Percentiles rank a stretch among this genome's conserved stretches.
These are phyloP conservation scores for Heterobasidion irregulare DNA, from an alignment of 1,284 basidiomycete species.

Conservation along the genomic window DNA sequence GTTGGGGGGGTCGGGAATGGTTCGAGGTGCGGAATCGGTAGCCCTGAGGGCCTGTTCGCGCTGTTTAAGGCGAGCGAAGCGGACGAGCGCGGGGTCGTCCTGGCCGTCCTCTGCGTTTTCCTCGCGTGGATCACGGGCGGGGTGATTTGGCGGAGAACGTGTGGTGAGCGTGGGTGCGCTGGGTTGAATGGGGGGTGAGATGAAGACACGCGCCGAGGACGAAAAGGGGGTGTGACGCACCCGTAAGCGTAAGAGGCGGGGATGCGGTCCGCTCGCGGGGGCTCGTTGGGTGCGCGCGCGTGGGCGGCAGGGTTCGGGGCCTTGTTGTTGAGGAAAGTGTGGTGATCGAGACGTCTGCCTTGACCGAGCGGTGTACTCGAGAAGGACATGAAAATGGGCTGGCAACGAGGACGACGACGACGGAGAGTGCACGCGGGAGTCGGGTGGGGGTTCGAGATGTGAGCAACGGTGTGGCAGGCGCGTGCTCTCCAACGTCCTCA, in stretches of 20 bases:
- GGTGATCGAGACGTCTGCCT: conserved; percentile 76
- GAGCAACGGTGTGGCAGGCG: background rate
- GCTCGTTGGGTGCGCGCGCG: conserved; percentile 21
- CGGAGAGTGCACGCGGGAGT: conserved; percentile 2
- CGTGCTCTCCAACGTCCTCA: background rate
- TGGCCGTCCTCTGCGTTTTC: conserved; percentile 24
- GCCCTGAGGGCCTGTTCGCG: conserved; percentile 35
- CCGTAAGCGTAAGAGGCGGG: conserved; percentile 63
- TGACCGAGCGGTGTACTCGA: conserved; percentile 72
- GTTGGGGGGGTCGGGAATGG: conserved; percentile 35
- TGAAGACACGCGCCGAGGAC: conserved; percentile 9
- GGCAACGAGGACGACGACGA: background rate
- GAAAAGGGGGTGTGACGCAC: conserved; percentile 28
- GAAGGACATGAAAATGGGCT: conserved; percentile 63
- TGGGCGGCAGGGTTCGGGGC: conserved; percentile 22
- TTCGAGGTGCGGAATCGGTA: conserved; percentile 22
- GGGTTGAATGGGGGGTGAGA: conserved; percentile 13
- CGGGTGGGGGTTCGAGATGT: background rate
- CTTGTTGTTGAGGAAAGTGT: conserved; percentile 64
- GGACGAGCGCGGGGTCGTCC: conserved; percentile 38
- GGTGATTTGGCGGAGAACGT: conserved; percentile 49
- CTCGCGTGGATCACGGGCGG: conserved; percentile 12
- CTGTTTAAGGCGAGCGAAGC: conserved; percentile 45
- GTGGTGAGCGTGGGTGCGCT: conserved; percentile 51
- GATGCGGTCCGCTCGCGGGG: conserved; percentile 30